Conservation (phyloP, 768 basidiomycete genomes). For the Tephrocybe rancida region DNA sequence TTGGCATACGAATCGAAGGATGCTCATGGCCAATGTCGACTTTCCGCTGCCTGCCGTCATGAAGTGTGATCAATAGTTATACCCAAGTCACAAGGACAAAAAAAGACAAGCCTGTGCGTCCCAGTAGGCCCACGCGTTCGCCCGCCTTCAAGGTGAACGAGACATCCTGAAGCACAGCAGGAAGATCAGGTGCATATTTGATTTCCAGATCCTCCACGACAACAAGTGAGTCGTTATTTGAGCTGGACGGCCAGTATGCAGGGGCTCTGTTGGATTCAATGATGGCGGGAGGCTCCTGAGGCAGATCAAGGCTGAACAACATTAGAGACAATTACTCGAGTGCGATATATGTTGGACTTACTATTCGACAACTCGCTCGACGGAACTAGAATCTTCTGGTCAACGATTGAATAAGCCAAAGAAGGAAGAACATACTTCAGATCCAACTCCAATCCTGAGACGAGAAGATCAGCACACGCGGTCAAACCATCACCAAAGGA, state of each 20-base stretch:
- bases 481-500: background rate
- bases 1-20: slow-evolving; percentile 71
- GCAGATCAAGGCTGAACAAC: slow-evolving; percentile 59
- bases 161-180: slow-evolving; percentile 74
- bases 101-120: slow-evolving; percentile 61
- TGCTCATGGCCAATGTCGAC: slow-evolving; percentile 83
- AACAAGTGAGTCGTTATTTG: slow-evolving; percentile 59
- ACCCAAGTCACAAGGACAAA: background rate
- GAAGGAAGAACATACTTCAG: slow-evolving; percentile 56
- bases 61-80: background rate
- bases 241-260: slow-evolving; percentile 90
- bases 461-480: slow-evolving; percentile 14
- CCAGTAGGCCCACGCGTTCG: slow-evolving; percentile 80
- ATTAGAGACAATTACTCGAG: background rate
- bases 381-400: slow-evolving; percentile 61
- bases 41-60: slow-evolving; percentile 65
- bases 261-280: slow-evolving; percentile 79
- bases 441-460: slow-evolving; percentile 68
- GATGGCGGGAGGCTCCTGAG: slow-evolving; percentile 80
- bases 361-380: slow-evolving; percentile 92
- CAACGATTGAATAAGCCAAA: background rate
- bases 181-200: slow-evolving; percentile 85
- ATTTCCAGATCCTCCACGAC: slow-evolving; percentile 75
- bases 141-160: slow-evolving; percentile 73
- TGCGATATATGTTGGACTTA: slow-evolving; percentile 22